phyloP scores from a whole-genome alignment of 345 rosid genomes.

The Hirschfeldia incana region DNA sequence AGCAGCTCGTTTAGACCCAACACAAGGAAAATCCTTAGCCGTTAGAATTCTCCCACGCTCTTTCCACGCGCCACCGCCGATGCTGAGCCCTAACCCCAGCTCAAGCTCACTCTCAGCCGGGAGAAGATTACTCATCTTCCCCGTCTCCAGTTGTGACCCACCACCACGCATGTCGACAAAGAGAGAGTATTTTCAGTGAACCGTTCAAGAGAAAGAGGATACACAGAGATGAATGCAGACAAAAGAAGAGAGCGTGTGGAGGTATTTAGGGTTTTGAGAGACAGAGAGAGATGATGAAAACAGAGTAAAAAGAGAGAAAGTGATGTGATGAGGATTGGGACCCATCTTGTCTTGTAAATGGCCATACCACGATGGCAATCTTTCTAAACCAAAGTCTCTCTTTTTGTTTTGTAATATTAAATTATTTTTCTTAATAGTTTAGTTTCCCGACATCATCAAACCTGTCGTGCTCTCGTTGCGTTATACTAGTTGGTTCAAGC shows the following conservation, averaged over 20 bases:
- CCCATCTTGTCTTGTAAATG: slow-evolving; percentile 38
- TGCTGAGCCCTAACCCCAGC: slow-evolving; percentile 66
- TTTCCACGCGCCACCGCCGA: slow-evolving; percentile 59
- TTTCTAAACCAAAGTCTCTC: slow-evolving; percentile 34
- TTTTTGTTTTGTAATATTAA: slow-evolving; percentile 12
- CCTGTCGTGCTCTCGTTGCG: slow-evolving; percentile 37
- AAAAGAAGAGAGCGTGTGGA: slow-evolving; percentile 5
- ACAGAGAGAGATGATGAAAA: slow-evolving; percentile 18
- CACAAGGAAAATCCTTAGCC: slow-evolving; percentile 70
- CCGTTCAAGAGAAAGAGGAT: slow-evolving; percentile 1
- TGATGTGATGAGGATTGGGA: slow-evolving; percentile 33
- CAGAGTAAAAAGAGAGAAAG: slow-evolving; percentile 28
- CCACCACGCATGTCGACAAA: slow-evolving; percentile 48
- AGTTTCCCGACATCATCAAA: slow-evolving; percentile 38
- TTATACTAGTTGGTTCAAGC: slow-evolving; percentile 20
- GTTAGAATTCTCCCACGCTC: slow-evolving; percentile 80
- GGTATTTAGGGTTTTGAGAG: slow-evolving; percentile 22
- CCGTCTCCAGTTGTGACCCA: slow-evolving; percentile 43
- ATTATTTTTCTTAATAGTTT: not conserved
- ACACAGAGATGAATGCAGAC: slow-evolving; percentile 12
- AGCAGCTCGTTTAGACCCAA: slow-evolving; percentile 72
- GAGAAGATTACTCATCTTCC: slow-evolving; percentile 32
- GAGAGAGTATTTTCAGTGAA: not conserved
- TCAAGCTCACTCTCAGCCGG: slow-evolving; percentile 60
- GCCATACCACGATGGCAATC: slow-evolving; percentile 26